Base-by-base conservation (phyloP, 495 filamentous ascomycete species). In the Penicillium turbatum region DNA sequence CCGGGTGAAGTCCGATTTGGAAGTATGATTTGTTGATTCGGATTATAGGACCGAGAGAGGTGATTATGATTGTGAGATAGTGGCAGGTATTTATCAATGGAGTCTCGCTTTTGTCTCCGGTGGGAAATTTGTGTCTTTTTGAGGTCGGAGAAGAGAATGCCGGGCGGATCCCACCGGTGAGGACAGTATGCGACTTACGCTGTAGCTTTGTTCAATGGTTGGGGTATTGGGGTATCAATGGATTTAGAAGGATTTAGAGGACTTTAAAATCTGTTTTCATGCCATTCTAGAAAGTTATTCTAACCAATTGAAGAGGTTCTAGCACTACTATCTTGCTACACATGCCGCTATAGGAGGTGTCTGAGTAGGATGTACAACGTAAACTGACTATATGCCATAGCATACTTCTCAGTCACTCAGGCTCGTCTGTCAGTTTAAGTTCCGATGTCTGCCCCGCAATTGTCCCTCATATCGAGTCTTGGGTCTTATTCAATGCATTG, bases 121-220 rank as follows among this genome's bases (percentile, higher is more conserved):
- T 27, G 8, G n/a, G 6, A 2, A 1, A 6, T 39, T 47, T 17
- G 27, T 37, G 16, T n/a, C 26, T 52, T 46, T 41, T 41, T 29
- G 15, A 31, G 31, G 32, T 46, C 45, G 53, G 53, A 40, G 53
- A 31, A 52, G 13, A 7, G 31, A 34, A 32, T 9, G 21, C 21
- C 57, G 57, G 57, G 53, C 57, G 57, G 57, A 56, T 24, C 57
- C 57, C 56, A 39, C 57, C 57, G 57, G 35, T 26, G 7, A 38
- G 32, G 38, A 30, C 24, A 16, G 40, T 50, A 51, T 41, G 41
- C 24, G 24, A 21, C 47, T 19, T 51, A 55, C 52, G 46, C 56
- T 35, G 56, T 59, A 59, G 7, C 29, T 9, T 43, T n/a, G 6
- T 5, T n/a, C 39, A 42, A 27, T 26, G 40, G 31, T 36, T 43